These are phyloP conservation scores for Yarrowia sp. DNA, from an alignment of 805 yeast species.

Conservation along the genomic window DNA sequence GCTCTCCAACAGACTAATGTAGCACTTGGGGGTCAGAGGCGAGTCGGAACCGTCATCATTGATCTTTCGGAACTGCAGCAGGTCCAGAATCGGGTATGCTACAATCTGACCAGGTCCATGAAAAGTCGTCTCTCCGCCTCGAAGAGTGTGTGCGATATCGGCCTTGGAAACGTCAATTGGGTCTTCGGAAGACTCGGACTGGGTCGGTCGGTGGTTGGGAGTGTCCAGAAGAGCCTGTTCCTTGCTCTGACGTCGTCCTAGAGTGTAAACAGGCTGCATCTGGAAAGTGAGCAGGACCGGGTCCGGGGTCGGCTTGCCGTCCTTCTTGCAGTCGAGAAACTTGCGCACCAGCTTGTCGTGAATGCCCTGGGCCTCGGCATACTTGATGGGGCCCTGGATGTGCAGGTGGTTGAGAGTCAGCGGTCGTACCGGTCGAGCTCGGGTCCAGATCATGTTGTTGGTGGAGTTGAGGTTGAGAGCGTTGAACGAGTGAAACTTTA, in stretches of 20 bases:
- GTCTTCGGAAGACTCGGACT: constrained; percentile 34
- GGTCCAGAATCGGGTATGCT: constrained; percentile 73
- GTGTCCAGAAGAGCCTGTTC: constrained; percentile 34
- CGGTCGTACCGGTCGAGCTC: constrained; percentile 24
- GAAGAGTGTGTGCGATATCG: constrained; percentile 63
- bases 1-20: constrained; percentile 60
- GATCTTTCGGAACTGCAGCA: constrained; percentile 49
- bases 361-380: constrained; percentile 19
- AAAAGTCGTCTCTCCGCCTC: constrained; percentile 97
- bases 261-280: constrained; percentile 82
- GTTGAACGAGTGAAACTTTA: not conserved
- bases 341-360: constrained; percentile 22
- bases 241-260: constrained; percentile 78
- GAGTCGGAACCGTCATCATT: constrained; percentile 32
- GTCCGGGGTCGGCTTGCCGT: constrained; percentile 34
- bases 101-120: constrained; percentile 97
- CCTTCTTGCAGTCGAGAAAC: constrained; percentile 26
- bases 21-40: constrained; percentile 48
- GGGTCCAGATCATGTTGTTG: constrained; percentile 10
- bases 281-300: constrained; percentile 80
- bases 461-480: too few relatives aligned
- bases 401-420: constrained; percentile 19
- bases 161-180: constrained; percentile 43
- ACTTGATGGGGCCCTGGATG: constrained; percentile 12
- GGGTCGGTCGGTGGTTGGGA: constrained; percentile 38